These are phyloP conservation scores for Chytriomyces hyalinus DNA, from an alignment of 192 early-diverging fungal genomes.

Conservation along the genomic window DNA sequence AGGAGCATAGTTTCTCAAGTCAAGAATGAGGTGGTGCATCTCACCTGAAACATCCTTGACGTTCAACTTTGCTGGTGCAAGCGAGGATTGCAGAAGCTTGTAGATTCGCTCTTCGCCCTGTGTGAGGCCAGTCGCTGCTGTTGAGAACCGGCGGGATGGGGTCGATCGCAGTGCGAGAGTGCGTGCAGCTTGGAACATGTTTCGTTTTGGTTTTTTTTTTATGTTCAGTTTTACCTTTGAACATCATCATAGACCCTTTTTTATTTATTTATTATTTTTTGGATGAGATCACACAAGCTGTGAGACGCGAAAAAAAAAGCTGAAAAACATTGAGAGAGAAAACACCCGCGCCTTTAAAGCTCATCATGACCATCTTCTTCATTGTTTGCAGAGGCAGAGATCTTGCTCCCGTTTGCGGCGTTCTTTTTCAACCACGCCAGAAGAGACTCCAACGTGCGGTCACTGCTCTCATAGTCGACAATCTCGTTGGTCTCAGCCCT, in stretches of 20 bases:
- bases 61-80: constrained; percentile 16
- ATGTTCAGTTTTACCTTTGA: too few relatives aligned
- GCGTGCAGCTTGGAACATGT: too few relatives aligned
- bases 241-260: not conserved
- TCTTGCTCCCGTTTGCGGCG: constrained; percentile 42
- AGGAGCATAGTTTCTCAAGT: too few relatives aligned
- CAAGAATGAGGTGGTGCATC: too few relatives aligned
- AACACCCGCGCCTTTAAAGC: not conserved
- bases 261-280: not conserved
- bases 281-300: not conserved
- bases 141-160: not conserved
- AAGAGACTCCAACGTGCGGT: constrained; percentile 79
- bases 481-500: constrained; percentile 81
- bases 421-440: constrained; percentile 80
- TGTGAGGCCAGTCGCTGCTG: not conserved
- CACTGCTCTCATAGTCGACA: constrained; percentile 79
- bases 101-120: constrained; percentile 32
- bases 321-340: not conserved
- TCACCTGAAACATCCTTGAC: constrained; percentile 30
- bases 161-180: not conserved
- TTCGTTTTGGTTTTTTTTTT: too few relatives aligned
- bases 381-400: constrained; percentile 15
- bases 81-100: not conserved
- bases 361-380: constrained; percentile 18
- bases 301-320: not conserved